Percentiles rank a stretch among this genome's conserved stretches.
phyloP scores from a whole-genome alignment of 2,329 filamentous ascomycete genomes.

The Monilinia fructicola region DNA sequence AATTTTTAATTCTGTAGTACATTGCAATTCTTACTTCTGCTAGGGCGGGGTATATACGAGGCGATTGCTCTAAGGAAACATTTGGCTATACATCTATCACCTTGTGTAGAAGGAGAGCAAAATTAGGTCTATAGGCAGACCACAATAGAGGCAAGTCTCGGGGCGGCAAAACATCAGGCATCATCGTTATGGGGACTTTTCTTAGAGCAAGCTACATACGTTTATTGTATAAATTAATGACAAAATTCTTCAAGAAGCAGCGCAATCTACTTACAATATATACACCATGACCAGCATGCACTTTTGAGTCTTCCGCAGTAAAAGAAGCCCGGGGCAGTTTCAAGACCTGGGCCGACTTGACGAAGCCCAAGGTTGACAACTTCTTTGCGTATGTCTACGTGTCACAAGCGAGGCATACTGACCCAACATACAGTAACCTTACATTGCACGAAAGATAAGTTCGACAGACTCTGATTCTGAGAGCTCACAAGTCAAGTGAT shows the following conservation, averaged over 20 bases:
- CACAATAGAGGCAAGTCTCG: slow-evolving; percentile 9
- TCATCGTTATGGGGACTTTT: not conserved
- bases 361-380: slow-evolving; percentile 1
- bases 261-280: not conserved
- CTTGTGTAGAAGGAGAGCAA: not conserved
- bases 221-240: slow-evolving; percentile 15
- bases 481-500: slow-evolving; percentile 15
- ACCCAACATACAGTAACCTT: too few species aligned
- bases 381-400: not conserved
- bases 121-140: not conserved
- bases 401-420: not conserved
- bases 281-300: not conserved
- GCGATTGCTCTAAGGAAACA: not conserved
- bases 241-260: not conserved
- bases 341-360: not conserved
- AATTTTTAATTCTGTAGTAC: not conserved
- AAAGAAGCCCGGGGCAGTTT: not conserved
- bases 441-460: not conserved
- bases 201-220: not conserved
- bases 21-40: not conserved
- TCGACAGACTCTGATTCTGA: not conserved
- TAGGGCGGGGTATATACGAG: not conserved
- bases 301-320: not conserved
- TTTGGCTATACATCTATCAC: not conserved
- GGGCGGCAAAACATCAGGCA: not conserved